These are phyloP conservation scores for Microbotryomycetes sp. DNA, from an alignment of 1,284 basidiomycete genomes.

Conservation along the genomic window DNA sequence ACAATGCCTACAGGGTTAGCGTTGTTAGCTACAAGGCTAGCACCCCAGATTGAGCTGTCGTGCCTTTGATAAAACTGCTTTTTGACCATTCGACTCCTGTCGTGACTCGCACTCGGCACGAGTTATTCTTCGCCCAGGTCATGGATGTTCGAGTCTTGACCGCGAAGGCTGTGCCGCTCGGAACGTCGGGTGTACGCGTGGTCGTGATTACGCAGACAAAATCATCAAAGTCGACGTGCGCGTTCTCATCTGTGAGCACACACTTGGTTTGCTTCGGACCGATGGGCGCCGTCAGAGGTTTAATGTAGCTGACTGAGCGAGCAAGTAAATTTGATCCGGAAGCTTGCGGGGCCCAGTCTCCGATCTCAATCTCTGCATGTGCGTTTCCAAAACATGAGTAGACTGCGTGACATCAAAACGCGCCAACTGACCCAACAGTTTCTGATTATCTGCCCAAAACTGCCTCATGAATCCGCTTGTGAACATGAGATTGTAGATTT, in stretches of 20 bases:
- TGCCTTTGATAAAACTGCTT: slow-evolving; percentile 89
- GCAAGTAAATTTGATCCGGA: slow-evolving; percentile 63
- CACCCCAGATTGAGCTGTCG: slow-evolving; percentile 33
- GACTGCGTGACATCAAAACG: not conserved
- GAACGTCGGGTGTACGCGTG: slow-evolving; percentile 89
- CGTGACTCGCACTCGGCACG: slow-evolving; percentile 73
- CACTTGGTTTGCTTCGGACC: slow-evolving; percentile 95
- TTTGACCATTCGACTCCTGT: slow-evolving; percentile 94
- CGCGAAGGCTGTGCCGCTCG: slow-evolving; percentile 80
- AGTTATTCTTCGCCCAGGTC: slow-evolving; percentile 78
- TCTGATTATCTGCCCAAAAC: slow-evolving; percentile 82
- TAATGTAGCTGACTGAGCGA: slow-evolving; percentile 90
- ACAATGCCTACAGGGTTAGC: slow-evolving; percentile 64
- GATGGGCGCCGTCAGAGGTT: slow-evolving; percentile 76
- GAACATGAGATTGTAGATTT: slow-evolving; percentile 93
- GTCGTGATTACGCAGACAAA: slow-evolving; percentile 79
- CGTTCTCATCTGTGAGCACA: slow-evolving; percentile 76
- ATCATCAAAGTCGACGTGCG: slow-evolving; percentile 75
- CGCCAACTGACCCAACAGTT: slow-evolving; percentile 64
- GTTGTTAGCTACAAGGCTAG: not conserved
- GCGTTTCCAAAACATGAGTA: not conserved
- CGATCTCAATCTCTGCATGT: slow-evolving; percentile 71
- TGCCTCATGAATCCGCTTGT: slow-evolving; percentile 91
- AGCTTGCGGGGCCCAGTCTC: slow-evolving; percentile 70
- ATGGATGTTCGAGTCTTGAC: slow-evolving; percentile 93